Evolutionary conservation across 2,329 filamentous ascomycete genomes (phyloP).

Genomic region (Monilinia fructigena): DNA sequence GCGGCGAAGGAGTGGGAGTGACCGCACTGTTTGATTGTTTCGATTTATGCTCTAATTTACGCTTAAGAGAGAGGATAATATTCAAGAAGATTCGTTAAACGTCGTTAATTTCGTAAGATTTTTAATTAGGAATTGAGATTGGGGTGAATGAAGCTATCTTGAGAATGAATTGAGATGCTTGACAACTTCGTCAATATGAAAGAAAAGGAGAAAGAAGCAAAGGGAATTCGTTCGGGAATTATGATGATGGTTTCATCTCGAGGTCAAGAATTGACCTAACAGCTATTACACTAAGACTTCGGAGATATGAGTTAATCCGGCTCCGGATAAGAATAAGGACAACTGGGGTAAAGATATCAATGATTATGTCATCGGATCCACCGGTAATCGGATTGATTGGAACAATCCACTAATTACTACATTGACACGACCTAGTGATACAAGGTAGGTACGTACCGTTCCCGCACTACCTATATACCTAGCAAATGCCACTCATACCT

Average conservation of each 20-base stretch:
- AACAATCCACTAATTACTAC: neutral
- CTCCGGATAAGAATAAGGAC: neutral
- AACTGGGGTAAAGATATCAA: no score
- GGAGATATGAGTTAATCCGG: constrained; percentile 9
- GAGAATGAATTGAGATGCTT: constrained; percentile 1
- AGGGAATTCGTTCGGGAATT: constrained; percentile 1
- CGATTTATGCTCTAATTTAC: constrained; percentile 1
- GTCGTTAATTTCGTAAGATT: constrained; percentile 38
- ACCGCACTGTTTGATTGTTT: neutral
- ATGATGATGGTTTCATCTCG: constrained; percentile 11
- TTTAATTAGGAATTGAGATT: constrained; percentile 23
- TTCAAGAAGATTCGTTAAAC: constrained; percentile 40
- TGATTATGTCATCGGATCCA: neutral
- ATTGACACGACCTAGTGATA: neutral
- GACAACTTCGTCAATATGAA: constrained; percentile 3
- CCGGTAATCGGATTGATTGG: neutral
- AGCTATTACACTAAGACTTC: neutral
- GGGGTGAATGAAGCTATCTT: neutral
- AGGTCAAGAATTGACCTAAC: constrained; percentile 1
- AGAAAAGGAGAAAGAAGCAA: constrained; percentile 16
- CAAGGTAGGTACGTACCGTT: neutral
- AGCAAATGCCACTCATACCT: no score
- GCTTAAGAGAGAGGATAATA: constrained; percentile 20
- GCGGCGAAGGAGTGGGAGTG: constrained; percentile 18
- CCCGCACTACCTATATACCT: neutral